Conservation (phyloP, 768 basidiomycete genomes). For the Suillus tomentosus region DNA sequence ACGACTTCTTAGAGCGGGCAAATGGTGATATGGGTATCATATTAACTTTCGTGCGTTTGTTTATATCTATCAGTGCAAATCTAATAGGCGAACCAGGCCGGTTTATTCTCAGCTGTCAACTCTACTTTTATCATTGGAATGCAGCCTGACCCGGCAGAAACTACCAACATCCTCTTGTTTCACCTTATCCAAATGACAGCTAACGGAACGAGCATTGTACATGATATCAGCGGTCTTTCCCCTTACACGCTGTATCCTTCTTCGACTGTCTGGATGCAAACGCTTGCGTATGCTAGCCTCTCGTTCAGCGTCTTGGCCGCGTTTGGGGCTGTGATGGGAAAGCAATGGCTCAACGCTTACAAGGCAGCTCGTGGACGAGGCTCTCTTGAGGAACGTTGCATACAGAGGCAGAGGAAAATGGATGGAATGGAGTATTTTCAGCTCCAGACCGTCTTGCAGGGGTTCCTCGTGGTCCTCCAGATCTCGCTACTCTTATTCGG, state of each 20-base stretch:
- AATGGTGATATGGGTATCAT: constrained; percentile 19
- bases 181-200: not conserved
- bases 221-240: not conserved
- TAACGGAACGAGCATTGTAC: no score
- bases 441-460: not conserved
- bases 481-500: constrained; percentile 14
- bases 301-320: not conserved
- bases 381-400: not conserved
- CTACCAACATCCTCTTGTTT: constrained; percentile 23
- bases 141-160: constrained; percentile 25
- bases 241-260: not conserved
- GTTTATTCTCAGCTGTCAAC: constrained; percentile 41
- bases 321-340: not conserved
- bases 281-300: not conserved
- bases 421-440: not conserved
- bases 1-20: constrained; percentile 14
- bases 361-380: not conserved
- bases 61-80: not conserved
- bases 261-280: not conserved
- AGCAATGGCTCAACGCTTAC: not conserved
- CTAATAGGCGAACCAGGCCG: constrained; percentile 29
- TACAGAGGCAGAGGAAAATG: not conserved
- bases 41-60: constrained; percentile 21
- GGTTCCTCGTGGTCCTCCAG: constrained; percentile 8
- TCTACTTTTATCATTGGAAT: constrained; percentile 40